Percentiles rank a stretch among this genome's conserved stretches.
phyloP scores from a whole-genome alignment of 495 filamentous ascomycete species.

The Daldinia loculata region DNA sequence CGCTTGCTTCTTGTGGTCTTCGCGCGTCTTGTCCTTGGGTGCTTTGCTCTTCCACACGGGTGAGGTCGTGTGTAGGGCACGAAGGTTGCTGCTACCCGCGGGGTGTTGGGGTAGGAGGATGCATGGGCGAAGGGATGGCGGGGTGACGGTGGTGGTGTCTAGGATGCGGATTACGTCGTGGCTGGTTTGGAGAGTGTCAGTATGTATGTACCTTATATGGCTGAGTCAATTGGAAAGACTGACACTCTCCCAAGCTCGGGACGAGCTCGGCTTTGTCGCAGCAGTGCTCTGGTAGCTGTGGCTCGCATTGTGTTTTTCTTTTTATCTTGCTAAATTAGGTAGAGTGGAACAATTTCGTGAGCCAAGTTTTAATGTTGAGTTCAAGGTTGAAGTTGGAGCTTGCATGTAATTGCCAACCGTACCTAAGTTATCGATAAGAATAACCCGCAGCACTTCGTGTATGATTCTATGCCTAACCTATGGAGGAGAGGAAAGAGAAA shows the following conservation, averaged over 20 bases:
- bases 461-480: no score
- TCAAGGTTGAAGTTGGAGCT: no score
- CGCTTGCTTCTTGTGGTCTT: background rate
- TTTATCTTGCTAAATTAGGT: no score
- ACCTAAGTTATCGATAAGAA: no score
- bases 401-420: no score
- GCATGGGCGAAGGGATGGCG: background rate
- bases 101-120: background rate
- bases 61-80: conserved; percentile 1
- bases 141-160: background rate
- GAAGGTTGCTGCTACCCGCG: background rate
- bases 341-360: conserved; percentile 2
- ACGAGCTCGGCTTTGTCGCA: conserved; percentile 26
- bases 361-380: conserved; percentile 13
- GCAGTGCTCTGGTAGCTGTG: conserved; percentile 27
- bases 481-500: background rate
- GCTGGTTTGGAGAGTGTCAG: conserved; percentile 20
- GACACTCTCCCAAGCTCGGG: conserved; percentile 24
- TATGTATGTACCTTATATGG: background rate
- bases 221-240: conserved; percentile 33
- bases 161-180: conserved; percentile 17
- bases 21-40: background rate
- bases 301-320: conserved; percentile 11
- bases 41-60: background rate
- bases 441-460: no score